Base-by-base conservation (phyloP, 805 yeast species). In the Suhomyces sp. region DNA sequence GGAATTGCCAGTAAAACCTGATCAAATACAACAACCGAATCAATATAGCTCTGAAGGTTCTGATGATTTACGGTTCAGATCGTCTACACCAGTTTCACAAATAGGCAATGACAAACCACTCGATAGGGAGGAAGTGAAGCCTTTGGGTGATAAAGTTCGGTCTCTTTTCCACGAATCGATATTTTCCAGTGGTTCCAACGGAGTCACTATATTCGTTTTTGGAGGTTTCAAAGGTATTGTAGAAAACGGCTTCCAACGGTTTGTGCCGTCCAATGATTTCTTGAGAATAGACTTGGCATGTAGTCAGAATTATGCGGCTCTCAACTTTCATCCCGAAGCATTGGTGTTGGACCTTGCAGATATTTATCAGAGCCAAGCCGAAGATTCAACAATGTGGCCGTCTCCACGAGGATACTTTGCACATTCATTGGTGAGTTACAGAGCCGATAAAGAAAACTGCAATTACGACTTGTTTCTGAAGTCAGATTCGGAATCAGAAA, bases 351-450 rank as follows among this genome's bases (percentile, higher is more conserved):
- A 49, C 47, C 4, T 53, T 50, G 29, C 50, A 27, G 41, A 45
- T 7, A 31, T 33, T 5, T 45, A 44, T 24, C 44, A 54, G 41
- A 10, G 33, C 17, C 48, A 6, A 43, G 24, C 47, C 27, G 31
- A 29, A 27, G 21, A 22, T 47, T 52, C 22, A 33, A 17, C 44
- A 37, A n/a, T 41, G 5, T 60, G 70, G 64, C 79, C 79, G 0
- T 48, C 62, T 2, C 71, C 76, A 4, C 57, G 79, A 57, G 79
- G 78, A 1, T 73, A 58, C 56, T 72, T 67, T 55, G 78, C 78
- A 0, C 60, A 52, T 44, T 51, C 68, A 2, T 57, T 75, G 44
- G 62, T 73, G 3, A 65, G 68, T 47, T 45, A 63, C 49, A 57
- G 52, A 22, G 51, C 48, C 12, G 46, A 49, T 4, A 54, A 49